Conservation (phyloP, 805 yeast genomes). For the Zygotorulaspora chibaensis region DNA sequence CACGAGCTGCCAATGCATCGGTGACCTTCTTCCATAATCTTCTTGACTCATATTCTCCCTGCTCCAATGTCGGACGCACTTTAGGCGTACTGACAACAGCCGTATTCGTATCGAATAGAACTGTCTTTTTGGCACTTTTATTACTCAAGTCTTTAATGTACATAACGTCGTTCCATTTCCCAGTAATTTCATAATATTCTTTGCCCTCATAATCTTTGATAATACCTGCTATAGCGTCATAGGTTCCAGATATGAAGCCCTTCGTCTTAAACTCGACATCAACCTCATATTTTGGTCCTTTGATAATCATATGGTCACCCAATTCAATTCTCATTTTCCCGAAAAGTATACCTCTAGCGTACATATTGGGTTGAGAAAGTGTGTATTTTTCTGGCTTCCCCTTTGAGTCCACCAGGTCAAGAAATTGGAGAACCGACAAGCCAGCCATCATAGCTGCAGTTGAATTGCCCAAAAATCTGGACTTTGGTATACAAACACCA, state of each 20-base stretch:
- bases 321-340: conserved; percentile 87
- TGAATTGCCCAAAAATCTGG: conserved; percentile 88
- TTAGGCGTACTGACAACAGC: conserved; percentile 55
- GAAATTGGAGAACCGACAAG: conserved; percentile 61
- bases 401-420: conserved; percentile 48
- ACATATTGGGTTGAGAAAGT: conserved; percentile 92
- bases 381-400: conserved; percentile 64
- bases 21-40: conserved; percentile 79
- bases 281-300: conserved; percentile 58
- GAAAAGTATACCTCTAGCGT: conserved; percentile 87
- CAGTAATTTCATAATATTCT: conserved; percentile 61
- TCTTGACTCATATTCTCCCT: conserved; percentile 76
- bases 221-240: conserved; percentile 80
- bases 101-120: conserved; percentile 57
- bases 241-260: conserved; percentile 89
- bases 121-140: conserved; percentile 41
- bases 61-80: conserved; percentile 76
- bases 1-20: conserved; percentile 70
- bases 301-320: conserved; percentile 85
- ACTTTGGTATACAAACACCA: conserved; percentile 82
- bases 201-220: conserved; percentile 54
- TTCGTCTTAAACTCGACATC: conserved; percentile 92
- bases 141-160: conserved; percentile 53
- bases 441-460: conserved; percentile 99
- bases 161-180: conserved; percentile 92